phyloP scores from a whole-genome alignment of 352 stramenopile genomes.

The Pythium aristosporum region DNA sequence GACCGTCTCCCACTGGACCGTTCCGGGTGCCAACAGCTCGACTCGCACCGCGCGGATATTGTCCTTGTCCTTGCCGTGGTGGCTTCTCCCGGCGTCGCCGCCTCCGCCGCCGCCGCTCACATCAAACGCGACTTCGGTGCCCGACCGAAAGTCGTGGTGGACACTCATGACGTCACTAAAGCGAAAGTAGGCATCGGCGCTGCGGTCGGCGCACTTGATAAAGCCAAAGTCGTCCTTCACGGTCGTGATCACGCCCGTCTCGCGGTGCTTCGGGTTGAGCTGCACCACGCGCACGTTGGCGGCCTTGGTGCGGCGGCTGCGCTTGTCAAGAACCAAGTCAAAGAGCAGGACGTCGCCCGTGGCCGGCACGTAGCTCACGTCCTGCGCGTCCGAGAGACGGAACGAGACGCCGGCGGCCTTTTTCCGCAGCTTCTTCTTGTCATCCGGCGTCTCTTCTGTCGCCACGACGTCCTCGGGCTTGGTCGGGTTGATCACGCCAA shows the following conservation, averaged over 20 bases:
- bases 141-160: conserved; percentile 43
- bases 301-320: conserved; percentile 51
- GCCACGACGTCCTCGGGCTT: conserved; percentile 11
- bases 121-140: conserved; percentile 75
- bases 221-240: conserved; percentile 84
- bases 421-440: conserved; percentile 41
- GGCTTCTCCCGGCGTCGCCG: neutral
- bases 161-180: conserved; percentile 74
- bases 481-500: conserved; percentile 48
- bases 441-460: conserved; percentile 1
- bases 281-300: conserved; percentile 61
- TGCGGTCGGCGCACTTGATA: conserved; percentile 76
- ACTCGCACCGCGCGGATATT: conserved; percentile 63
- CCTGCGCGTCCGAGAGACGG: conserved; percentile 56
- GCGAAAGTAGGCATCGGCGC: conserved; percentile 70
- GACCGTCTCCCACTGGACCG: conserved; percentile 62
- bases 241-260: conserved; percentile 62
- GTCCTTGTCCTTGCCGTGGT: conserved; percentile 22
- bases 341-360: conserved; percentile 63
- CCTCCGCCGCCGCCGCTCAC: conserved; percentile 44
- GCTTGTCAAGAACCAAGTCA: conserved; percentile 74
- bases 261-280: conserved; percentile 66
- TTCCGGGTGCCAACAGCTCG: conserved; percentile 53
- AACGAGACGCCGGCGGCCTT: conserved; percentile 44
- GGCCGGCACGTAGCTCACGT: conserved; percentile 62